Evolutionary conservation across 306 rosid genomes (phyloP).

Genomic region (Castanospermum australe): DNA sequence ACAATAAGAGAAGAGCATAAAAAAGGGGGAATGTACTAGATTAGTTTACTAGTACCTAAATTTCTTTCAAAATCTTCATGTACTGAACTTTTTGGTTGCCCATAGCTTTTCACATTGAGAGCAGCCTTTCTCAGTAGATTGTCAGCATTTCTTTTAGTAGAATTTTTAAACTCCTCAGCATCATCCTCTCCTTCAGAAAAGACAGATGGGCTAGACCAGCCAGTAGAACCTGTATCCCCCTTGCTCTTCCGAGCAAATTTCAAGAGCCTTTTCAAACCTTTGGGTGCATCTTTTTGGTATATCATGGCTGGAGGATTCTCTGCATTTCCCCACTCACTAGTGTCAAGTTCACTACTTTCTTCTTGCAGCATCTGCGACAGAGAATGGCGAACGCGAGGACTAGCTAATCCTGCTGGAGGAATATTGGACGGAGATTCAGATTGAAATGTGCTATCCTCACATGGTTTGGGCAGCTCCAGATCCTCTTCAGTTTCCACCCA

Average conservation of each 20-base stretch:
- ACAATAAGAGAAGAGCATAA: slow-evolving; percentile 15
- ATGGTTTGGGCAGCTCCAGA: slow-evolving; percentile 50
- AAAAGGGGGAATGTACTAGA: slow-evolving; percentile 36
- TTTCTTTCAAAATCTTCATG: slow-evolving; percentile 52
- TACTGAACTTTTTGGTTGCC: slow-evolving; percentile 62
- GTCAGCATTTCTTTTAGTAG: slow-evolving; percentile 59
- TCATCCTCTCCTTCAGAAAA: slow-evolving; percentile 99
- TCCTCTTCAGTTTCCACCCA: slow-evolving; percentile 94
- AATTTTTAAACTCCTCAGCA: slow-evolving; percentile 58
- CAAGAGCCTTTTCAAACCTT: slow-evolving; percentile 91
- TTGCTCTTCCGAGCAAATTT: slow-evolving; percentile 95
- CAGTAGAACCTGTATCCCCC: slow-evolving; percentile 69
- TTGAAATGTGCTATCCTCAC: slow-evolving; percentile 48
- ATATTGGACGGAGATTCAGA: slow-evolving; percentile 46
- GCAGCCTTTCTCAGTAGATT: slow-evolving; percentile 75
- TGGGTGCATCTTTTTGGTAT: slow-evolving; percentile 89
- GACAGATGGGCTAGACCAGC: slow-evolving; percentile 93
- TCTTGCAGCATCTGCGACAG: slow-evolving; percentile 98
- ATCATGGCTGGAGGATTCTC: slow-evolving; percentile 83
- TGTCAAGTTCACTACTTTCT: slow-evolving; percentile 84
- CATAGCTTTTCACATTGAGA: slow-evolving; percentile 58
- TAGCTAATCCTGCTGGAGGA: slow-evolving; percentile 49
- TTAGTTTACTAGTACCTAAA: slow-evolving; percentile 54
- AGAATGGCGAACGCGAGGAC: slow-evolving; percentile 92
- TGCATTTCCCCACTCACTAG: slow-evolving; percentile 87